These are phyloP conservation scores for Nicotiana attenuata DNA, from an alignment of 257 asterid species.

Conservation along the genomic window DNA sequence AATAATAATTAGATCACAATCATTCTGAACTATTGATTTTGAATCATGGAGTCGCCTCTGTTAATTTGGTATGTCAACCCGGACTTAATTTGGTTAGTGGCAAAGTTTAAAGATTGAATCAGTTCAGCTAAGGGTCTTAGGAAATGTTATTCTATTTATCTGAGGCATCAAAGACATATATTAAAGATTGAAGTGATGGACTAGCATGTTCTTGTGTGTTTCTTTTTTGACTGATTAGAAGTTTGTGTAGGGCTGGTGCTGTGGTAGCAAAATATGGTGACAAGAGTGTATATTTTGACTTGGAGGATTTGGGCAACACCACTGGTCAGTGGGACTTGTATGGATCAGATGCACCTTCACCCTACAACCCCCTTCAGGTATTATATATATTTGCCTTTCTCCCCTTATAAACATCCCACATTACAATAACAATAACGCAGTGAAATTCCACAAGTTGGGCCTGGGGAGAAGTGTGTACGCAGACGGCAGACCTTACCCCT, in stretches of 20 bases:
- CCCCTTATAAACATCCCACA: not conserved
- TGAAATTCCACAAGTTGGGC: no score
- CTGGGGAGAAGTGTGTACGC: no score
- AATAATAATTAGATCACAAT: not conserved
- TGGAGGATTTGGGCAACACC: constrained; percentile 88
- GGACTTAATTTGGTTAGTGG: not conserved
- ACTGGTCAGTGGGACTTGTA: constrained; percentile 97
- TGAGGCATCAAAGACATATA: not conserved
- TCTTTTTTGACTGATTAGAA: not conserved
- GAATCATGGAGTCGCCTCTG: not conserved
- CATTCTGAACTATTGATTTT: not conserved
- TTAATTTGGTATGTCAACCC: not conserved
- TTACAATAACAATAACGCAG: no score
- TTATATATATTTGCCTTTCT: not conserved
- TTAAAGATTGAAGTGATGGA: not conserved
- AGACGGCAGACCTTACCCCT: no score
- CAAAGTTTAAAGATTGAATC: not conserved
- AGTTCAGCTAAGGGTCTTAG: not conserved
- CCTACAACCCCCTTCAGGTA: constrained; percentile 88
- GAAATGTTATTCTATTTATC: not conserved
- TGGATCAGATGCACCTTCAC: constrained; percentile 97
- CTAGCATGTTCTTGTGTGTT: not conserved
- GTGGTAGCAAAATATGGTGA: constrained; percentile 96
- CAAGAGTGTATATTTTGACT: constrained; percentile 89
- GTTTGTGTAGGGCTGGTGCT: constrained; percentile 48